phyloP scores from a whole-genome alignment of 306 rosid species.

The Lathyrus aphaca region DNA sequence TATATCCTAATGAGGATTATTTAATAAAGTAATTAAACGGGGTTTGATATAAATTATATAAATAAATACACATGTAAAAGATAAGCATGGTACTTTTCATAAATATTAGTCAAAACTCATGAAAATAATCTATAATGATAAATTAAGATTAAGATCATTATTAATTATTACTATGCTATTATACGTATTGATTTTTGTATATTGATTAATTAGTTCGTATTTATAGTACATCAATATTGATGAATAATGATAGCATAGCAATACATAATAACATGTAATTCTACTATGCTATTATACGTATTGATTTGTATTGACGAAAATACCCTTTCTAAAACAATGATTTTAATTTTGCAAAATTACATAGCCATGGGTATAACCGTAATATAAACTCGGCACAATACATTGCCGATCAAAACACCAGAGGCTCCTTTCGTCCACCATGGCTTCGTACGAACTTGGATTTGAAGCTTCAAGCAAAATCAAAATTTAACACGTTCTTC shows the following conservation, averaged over 20 bases:
- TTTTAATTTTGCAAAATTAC: conserved; percentile 3
- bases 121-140: neutral
- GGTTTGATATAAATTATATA: too few relatives aligned
- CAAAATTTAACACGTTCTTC: conserved; percentile 18
- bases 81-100: too few relatives aligned
- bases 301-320: conserved; percentile 17
- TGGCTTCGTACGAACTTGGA: conserved; percentile 69
- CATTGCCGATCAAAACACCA: conserved; percentile 80
- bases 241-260: conserved; percentile 31
- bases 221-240: conserved; percentile 27
- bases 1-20: too few relatives aligned
- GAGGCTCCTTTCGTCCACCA: conserved; percentile 63
- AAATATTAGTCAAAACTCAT: neutral
- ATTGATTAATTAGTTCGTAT: too few relatives aligned
- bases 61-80: too few relatives aligned
- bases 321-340: conserved; percentile 15
- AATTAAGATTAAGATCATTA: neutral
- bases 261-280: conserved; percentile 36
- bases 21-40: too few relatives aligned
- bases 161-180: too few relatives aligned
- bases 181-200: too few relatives aligned
- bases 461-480: conserved; percentile 55
- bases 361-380: conserved; percentile 49
- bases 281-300: conserved; percentile 31
- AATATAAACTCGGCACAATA: conserved; percentile 36